Conservation (phyloP, 1,284 basidiomycete genomes). For the Xerocomus amazonicus region DNA sequence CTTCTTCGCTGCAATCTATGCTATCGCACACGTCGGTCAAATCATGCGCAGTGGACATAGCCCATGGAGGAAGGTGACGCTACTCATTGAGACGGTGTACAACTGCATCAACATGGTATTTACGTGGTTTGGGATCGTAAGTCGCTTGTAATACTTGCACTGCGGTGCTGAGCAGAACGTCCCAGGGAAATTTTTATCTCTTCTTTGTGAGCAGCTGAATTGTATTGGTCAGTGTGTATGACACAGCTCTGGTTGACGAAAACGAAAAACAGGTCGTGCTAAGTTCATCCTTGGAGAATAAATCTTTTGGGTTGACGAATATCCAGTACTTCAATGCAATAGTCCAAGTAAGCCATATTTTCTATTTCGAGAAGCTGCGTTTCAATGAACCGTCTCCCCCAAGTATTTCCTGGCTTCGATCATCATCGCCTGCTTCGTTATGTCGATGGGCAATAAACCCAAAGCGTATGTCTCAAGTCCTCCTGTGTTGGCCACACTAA, state of each 20-base stretch:
- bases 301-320: slow-evolving; percentile 62
- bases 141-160: slow-evolving; percentile 28
- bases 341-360: slow-evolving; percentile 51
- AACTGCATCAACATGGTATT: slow-evolving; percentile 87
- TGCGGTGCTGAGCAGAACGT: neutral
- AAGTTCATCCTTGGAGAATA: slow-evolving; percentile 82
- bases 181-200: slow-evolving; percentile 90
- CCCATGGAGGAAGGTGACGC: slow-evolving; percentile 63
- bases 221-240: neutral
- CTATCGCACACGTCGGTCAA: slow-evolving; percentile 81
- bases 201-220: slow-evolving; percentile 73
- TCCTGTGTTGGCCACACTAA: neutral
- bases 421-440: slow-evolving; percentile 85
- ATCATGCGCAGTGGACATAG: slow-evolving; percentile 86
- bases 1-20: slow-evolving; percentile 91
- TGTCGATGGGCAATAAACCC: slow-evolving; percentile 97
- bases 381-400: slow-evolving; percentile 10
- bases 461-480: slow-evolving; percentile 55
- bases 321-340: slow-evolving; percentile 80
- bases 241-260: slow-evolving; percentile 12
- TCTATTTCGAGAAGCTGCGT: slow-evolving; percentile 1
- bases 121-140: slow-evolving; percentile 88
- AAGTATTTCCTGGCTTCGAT: slow-evolving; percentile 86
- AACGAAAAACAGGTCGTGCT: slow-evolving; percentile 64
- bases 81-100: slow-evolving; percentile 84